Evolutionary conservation across 768 basidiomycete genomes (phyloP), one percentile per base, ranked within the genome.

Genomic region (Amanita muscaria): DNA sequence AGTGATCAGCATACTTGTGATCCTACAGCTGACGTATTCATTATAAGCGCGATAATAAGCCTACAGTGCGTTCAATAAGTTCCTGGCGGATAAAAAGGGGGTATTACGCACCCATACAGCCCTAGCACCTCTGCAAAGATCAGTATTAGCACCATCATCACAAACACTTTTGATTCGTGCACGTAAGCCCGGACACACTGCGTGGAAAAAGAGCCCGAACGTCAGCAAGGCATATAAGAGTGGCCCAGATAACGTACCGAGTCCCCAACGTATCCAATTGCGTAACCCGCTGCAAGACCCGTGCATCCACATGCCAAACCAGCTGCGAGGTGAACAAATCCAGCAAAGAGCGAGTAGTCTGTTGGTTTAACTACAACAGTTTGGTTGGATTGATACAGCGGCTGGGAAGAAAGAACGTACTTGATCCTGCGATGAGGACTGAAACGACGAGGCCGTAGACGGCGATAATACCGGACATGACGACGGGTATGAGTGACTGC

Each of bases 401-500:
- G 4, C 5, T 39, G 6, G n/a, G 32, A 43, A 38, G 29, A 32
- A 39, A 39, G 16, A 42, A 66, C 73, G 50, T 51, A 73, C 69
- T 46, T 50, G 64, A 57, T 46, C 88, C 88, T 14, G 85, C 74
- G 49, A 96, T 96, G 46, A 98, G 76, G 23, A 97, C 93, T 3
- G 89, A 88, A 11, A 97, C 93, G 7, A 98, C 94, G 32, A 98
- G 74, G 6, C 93, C 93, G 59, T 97, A 98, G 29, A 98, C 93
- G 23, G 93, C 92, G 53, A 96, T 93, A 63, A 96, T 96, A 67
- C 93, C 92, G 47, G 90, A 88, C 92, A 97, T 96, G 62, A 98
- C 91, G 27, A 96, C 92, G 3, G 93, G 93, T 51, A 97, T 91
- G 42, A 96, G 73, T 12, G 90, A 93, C 90, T 93, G 55, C 8